Evolutionary conservation across 805 yeast genomes (phyloP).

Genomic region (Yarrowia yakushimensis): DNA sequence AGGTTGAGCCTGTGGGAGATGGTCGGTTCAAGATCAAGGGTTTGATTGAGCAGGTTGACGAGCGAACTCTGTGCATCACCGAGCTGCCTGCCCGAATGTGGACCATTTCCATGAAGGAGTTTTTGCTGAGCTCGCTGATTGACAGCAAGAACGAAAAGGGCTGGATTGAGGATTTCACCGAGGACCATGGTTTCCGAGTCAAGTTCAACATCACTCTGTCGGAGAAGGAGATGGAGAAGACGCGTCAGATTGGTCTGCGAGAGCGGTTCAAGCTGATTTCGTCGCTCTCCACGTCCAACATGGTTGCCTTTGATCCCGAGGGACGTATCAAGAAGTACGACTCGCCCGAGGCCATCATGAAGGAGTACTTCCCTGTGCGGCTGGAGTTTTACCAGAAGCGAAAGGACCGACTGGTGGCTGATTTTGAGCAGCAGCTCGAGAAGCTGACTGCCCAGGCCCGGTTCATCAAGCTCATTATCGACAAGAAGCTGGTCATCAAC

Average conservation of each 20-base stretch:
- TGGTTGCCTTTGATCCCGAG: constrained; percentile 92
- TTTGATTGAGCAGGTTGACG: constrained; percentile 73
- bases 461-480: constrained; percentile 86
- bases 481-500: constrained; percentile 60
- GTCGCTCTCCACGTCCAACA: constrained; percentile 68
- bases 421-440: constrained; percentile 69
- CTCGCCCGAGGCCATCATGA: constrained; percentile 68
- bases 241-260: constrained; percentile 69
- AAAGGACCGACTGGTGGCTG: constrained; percentile 71
- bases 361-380: constrained; percentile 81
- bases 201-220: constrained; percentile 72
- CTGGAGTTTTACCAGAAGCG: constrained; percentile 87
- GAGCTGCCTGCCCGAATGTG: constrained; percentile 91
- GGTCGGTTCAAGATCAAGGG: constrained; percentile 79
- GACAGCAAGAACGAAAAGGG: constrained; percentile 46
- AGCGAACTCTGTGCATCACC: constrained; percentile 77
- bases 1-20: constrained; percentile 53
- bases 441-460: constrained; percentile 80
- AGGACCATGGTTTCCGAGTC: constrained; percentile 82
- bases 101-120: constrained; percentile 89
- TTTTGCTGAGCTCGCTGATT: constrained; percentile 60
- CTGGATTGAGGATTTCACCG: constrained; percentile 94
- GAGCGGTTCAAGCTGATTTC: constrained; percentile 78
- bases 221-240: constrained; percentile 78
- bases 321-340: constrained; percentile 85